Base-by-base conservation (phyloP, 129 eudicot genomes). In the Dittrichia graveolens region DNA sequence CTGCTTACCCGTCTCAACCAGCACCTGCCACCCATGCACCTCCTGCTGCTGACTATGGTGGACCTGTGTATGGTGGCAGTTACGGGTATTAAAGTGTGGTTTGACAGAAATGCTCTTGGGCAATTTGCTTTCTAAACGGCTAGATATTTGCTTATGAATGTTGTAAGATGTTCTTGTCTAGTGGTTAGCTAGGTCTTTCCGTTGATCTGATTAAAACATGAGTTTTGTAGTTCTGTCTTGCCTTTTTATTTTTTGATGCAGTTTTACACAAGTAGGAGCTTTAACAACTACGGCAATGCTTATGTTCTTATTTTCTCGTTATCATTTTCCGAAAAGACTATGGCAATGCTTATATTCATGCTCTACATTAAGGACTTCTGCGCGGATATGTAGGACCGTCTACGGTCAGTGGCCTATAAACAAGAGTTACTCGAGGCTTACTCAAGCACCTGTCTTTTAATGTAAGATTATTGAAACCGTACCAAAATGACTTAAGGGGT, bases 31-130 rank as follows among this genome's bases (percentile, higher is more conserved):
- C 72, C 66, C 82, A 70, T 65, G 63, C 65, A 10, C 82, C 89
- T 7, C 79, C 86, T 44, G 94, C 86, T 5, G 95, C 82, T 15
- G 93, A 85, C 35, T 90, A 88, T 78, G 77, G 77, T 37, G 90
- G 88, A 18, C 80, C 96, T 1, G 86, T 80, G 14, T 91, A 92
- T 48, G 97, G 97, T 35, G 75, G 82, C 53, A 86, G 49, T 69
- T 88, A 92, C 64, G 97, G 97, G 14, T 92, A 92, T 75, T 89
- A 70, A 78, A 72, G 66, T 45, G 6, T 59, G 31, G 61, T 73
- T 35, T 67, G 81, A 67, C 66, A 35, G 41, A 31, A 48, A 68
- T 42, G 75, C 64, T 47, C 55, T 19, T 77, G 68, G 9, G 61
- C 74, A 69, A 7, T 45, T 31, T 66, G 6, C 42, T 19, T 46